phyloP scores from a whole-genome alignment of 2,329 filamentous ascomycete species.

The Ceratocystis colombiana region DNA sequence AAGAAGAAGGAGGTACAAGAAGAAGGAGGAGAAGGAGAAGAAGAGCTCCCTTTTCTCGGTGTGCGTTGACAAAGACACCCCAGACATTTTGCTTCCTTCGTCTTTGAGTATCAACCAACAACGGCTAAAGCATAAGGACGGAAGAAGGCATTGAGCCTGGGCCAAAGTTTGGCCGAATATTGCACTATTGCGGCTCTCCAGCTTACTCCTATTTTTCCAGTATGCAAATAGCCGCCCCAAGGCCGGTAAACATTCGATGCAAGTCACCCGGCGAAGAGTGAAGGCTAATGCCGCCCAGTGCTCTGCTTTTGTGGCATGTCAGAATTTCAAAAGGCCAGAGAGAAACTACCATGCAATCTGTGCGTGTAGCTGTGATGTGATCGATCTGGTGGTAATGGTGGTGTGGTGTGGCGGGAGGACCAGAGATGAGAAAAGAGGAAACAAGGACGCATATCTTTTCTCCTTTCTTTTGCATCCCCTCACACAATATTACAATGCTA shows the following conservation, averaged over 20 bases:
- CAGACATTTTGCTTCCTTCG: too few relatives aligned
- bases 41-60: too few relatives aligned
- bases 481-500: neutral
- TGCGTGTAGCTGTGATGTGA: neutral
- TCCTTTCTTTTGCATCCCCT: neutral
- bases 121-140: too few relatives aligned
- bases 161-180: too few relatives aligned
- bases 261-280: neutral
- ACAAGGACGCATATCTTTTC: neutral
- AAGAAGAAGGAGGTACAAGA: too few relatives aligned
- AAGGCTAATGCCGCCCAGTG: neutral
- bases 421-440: neutral
- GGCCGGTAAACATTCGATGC: neutral
- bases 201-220: too few relatives aligned
- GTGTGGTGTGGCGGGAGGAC: slow-evolving; percentile 2
- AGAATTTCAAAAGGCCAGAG: neutral
- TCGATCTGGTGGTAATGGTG: neutral
- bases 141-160: too few relatives aligned
- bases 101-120: too few relatives aligned
- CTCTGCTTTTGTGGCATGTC: slow-evolving; percentile 13
- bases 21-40: too few relatives aligned
- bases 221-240: neutral
- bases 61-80: too few relatives aligned
- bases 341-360: neutral
- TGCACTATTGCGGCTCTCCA: too few relatives aligned